A percentile compares a stretch with the other conserved stretches of the same genome.
Conservation (phyloP, 805 yeast genomes). For the Metschnikowia dekortorum region DNA sequence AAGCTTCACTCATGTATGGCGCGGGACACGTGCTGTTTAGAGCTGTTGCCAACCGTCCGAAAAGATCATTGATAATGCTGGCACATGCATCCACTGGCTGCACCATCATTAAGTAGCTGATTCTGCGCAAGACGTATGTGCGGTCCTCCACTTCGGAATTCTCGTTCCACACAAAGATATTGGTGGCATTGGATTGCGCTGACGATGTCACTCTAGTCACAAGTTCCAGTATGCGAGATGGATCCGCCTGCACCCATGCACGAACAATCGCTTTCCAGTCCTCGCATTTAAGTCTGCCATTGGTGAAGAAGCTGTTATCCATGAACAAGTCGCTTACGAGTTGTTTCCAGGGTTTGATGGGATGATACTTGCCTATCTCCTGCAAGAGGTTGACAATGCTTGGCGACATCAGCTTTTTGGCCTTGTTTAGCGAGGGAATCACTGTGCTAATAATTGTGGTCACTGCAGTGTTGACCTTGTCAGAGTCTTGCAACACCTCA, state of each 20-base stretch:
- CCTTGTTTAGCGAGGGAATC: slow-evolving; percentile 49
- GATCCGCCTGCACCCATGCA: slow-evolving; percentile 63
- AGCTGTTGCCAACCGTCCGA: slow-evolving; percentile 32
- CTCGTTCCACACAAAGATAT: slow-evolving; percentile 71
- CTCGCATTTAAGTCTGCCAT: slow-evolving; percentile 12
- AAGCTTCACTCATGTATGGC: slow-evolving; percentile 40
- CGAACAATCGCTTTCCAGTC: slow-evolving; percentile 55
- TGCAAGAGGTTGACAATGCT: slow-evolving; percentile 45
- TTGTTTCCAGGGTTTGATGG: slow-evolving; percentile 58
- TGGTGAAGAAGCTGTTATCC: slow-evolving; percentile 53
- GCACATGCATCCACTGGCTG: slow-evolving; percentile 56
- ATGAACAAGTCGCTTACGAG: slow-evolving; percentile 59
- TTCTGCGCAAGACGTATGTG: slow-evolving; percentile 52
- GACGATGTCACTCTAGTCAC: slow-evolving; percentile 31
- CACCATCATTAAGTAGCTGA: slow-evolving; percentile 59
- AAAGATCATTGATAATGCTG: slow-evolving; percentile 45
- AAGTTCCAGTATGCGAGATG: slow-evolving; percentile 55
- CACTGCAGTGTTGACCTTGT: slow-evolving; percentile 49
- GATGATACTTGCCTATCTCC: slow-evolving; percentile 29
- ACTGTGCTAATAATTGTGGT: slow-evolving; percentile 51
- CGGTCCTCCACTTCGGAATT: slow-evolving; percentile 53
- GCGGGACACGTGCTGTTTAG: slow-evolving; percentile 30
- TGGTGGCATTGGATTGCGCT: slow-evolving; percentile 47
- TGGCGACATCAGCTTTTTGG: slow-evolving; percentile 37
- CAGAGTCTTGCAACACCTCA: slow-evolving; percentile 51